Base-by-base conservation (phyloP, 2,329 filamentous ascomycete species). In the Huntiella savannae region DNA sequence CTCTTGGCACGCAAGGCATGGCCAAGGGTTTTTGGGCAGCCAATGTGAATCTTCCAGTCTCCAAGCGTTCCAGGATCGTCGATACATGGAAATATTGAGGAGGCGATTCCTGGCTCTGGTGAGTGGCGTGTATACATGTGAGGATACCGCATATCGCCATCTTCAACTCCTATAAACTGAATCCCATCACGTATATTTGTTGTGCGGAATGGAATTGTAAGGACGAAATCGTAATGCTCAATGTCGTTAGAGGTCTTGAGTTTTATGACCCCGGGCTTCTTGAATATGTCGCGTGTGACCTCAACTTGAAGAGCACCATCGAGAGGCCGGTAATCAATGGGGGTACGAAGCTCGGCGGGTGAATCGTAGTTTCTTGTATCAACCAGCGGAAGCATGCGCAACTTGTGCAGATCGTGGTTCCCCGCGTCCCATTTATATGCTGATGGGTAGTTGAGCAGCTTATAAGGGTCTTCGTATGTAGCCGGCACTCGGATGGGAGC, bases 101-200 rank as follows among this genome's bases (percentile, higher is more conserved):
- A 88, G 1, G 85, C 79, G 13, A 77, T 79, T 28, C 87, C 86
- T 0, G 85, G 76, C 51, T 82, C 79, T 37, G 80, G 66, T 2
- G 79, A 82, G 56, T 88, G 86, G 36, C 79, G 79, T 0, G 88
- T 93, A 60, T 93, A 98, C 42, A 83, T 78, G 63, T 98, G 88
- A 0, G 91, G 86, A 59, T 87, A 98, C 51, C 87, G 75, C 47
- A 69, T 69, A 58, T 95, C 88, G 43, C 78, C 74, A 48, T 79
- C 77, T 39, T 85, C 77, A 34, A 91, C 73, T 3, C 91, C 87
- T 12, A 92, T 83, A 61, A 95, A 98, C 50, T 95, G 87, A 49
- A 96, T 61, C 16, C 85, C 88, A 59, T 98, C 91, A 40, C 84
- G 73, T 43, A 87, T 79, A 54, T 75, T 75, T 43, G 75, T 75